Percentiles rank a stretch among this genome's conserved stretches.
These are phyloP conservation scores for Stellera chamaejasme DNA, from an alignment of 345 rosid genomes.

Conservation along the genomic window DNA sequence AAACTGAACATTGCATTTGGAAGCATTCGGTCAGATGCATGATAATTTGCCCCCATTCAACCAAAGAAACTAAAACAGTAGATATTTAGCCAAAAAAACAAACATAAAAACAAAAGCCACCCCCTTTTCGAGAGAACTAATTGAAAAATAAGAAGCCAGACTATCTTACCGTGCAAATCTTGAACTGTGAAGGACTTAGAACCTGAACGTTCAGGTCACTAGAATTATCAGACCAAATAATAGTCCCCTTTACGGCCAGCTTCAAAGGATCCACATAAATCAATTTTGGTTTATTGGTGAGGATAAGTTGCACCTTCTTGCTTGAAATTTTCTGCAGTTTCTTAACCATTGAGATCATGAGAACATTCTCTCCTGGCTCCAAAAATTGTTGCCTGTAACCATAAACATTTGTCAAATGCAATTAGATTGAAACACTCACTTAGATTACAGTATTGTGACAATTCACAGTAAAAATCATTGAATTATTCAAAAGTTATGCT, in stretches of 20 bases:
- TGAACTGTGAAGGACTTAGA: slow-evolving; percentile 69
- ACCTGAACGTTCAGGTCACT: slow-evolving; percentile 79
- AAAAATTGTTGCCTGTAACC: slow-evolving; percentile 87
- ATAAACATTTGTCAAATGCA: neutral
- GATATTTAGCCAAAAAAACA: neutral
- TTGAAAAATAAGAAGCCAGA: neutral
- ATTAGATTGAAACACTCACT: no score
- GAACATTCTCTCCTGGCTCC: slow-evolving; percentile 88
- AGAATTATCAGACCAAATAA: slow-evolving; percentile 90
- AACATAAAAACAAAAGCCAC: neutral
- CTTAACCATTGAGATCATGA: slow-evolving; percentile 95
- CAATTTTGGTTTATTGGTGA: slow-evolving; percentile 85
- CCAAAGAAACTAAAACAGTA: no score
- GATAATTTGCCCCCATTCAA: no score
- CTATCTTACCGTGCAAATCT: slow-evolving; percentile 74
- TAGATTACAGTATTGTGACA: no score
- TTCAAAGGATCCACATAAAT: slow-evolving; percentile 90
- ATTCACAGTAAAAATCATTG: no score
- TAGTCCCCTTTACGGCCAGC: slow-evolving; percentile 63
- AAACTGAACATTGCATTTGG: no score
- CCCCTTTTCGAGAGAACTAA: neutral
- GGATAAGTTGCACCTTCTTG: slow-evolving; percentile 97
- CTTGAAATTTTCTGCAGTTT: slow-evolving; percentile 81
- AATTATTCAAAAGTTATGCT: no score
- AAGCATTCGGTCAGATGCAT: no score